Conservation (phyloP, 345 rosid genomes). For the Bruguiera sexangula region DNA sequence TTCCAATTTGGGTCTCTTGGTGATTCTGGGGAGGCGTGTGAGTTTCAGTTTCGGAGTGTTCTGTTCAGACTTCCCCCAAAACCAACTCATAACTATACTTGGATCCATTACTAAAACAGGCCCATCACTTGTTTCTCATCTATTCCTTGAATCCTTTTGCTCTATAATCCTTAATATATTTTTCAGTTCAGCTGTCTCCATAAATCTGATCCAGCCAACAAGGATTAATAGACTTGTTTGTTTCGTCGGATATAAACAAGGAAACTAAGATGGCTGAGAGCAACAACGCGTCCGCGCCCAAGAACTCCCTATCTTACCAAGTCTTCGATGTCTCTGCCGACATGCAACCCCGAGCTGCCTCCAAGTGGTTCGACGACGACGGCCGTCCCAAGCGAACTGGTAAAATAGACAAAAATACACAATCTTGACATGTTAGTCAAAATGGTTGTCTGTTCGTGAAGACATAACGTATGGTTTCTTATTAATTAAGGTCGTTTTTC, state of each 20-base stretch:
- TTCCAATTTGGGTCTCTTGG: background rate
- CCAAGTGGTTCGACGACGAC: slow-evolving; percentile 70
- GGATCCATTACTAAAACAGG: too few species aligned
- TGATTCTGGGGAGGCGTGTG: background rate
- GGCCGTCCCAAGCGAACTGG: slow-evolving; percentile 70
- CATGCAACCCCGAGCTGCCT: slow-evolving; percentile 31
- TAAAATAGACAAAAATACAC: slow-evolving; percentile 10
- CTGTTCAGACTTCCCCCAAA: background rate
- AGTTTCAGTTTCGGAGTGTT: background rate
- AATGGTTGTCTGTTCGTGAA: background rate
- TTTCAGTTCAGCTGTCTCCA: background rate
- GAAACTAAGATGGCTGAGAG: background rate
- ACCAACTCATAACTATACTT: background rate
- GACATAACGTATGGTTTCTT: too few species aligned
- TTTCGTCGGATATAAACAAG: too few species aligned
- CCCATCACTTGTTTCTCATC: background rate
- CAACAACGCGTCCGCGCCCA: background rate
- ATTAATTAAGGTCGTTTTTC: background rate
- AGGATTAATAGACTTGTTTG: too few species aligned
- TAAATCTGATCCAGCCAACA: background rate
- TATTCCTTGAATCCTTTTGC: background rate
- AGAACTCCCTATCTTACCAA: background rate
- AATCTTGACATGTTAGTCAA: background rate
- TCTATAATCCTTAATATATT: background rate
- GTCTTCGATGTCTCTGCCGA: slow-evolving; percentile 29